These are phyloP conservation scores for Beauveria brongniartii DNA, from an alignment of 2,329 filamentous ascomycete genomes.

Conservation along the genomic window DNA sequence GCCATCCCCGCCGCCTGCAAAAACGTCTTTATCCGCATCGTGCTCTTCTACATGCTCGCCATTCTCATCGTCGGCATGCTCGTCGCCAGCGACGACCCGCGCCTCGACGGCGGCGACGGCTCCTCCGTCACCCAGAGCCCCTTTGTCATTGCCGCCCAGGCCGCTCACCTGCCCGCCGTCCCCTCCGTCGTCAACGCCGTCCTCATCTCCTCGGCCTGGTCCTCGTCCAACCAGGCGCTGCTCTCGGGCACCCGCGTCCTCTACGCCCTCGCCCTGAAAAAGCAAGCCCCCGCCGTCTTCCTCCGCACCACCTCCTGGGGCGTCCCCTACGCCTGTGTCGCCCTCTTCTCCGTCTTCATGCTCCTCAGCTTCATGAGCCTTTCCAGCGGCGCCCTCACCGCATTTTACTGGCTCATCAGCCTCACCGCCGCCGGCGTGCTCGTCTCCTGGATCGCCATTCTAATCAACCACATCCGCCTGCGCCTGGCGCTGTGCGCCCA, in stretches of 20 bases:
- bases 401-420: constrained; percentile 58
- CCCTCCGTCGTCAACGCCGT: constrained; percentile 70
- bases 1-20: constrained; percentile 48
- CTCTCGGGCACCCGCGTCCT: constrained; percentile 51
- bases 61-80: constrained; percentile 66
- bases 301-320: constrained; percentile 52
- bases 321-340: constrained; percentile 52
- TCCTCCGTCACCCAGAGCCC: constrained; percentile 43
- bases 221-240: constrained; percentile 60
- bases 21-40: constrained; percentile 49
- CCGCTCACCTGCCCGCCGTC: constrained; percentile 58
- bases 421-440: constrained; percentile 55
- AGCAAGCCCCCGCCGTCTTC: constrained; percentile 50
- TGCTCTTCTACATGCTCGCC: constrained; percentile 55
- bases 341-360: constrained; percentile 46
- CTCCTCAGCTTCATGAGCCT: constrained; percentile 51
- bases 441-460: constrained; percentile 53
- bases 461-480: constrained; percentile 52
- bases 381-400: constrained; percentile 48
- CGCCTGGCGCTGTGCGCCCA: constrained; percentile 47
- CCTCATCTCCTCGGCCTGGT: constrained; percentile 64
- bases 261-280: constrained; percentile 51
- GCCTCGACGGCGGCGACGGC: constrained; percentile 37
- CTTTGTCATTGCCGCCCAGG: constrained; percentile 64
- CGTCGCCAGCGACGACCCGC: constrained; percentile 50